These are phyloP conservation scores for Neofusicoccum parvum DNA, from an alignment of 2,329 filamentous ascomycete species.

Conservation along the genomic window DNA sequence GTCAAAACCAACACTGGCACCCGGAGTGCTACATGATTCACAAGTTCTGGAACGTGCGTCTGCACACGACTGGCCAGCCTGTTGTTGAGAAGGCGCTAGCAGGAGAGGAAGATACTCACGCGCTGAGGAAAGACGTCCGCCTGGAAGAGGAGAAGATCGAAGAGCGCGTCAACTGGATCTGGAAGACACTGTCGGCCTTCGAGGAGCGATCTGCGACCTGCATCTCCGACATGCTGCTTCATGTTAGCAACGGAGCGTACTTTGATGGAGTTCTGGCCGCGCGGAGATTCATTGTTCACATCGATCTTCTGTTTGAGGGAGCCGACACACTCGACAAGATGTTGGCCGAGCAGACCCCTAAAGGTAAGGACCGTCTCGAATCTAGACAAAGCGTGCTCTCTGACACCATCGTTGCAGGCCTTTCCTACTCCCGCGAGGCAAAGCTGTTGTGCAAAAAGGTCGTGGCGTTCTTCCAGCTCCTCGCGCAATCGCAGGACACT, in stretches of 20 bases:
- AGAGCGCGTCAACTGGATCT: constrained; percentile 96
- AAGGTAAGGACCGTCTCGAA: constrained; percentile 60
- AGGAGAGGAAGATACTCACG: constrained; percentile 62
- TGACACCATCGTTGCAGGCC: constrained; percentile 54
- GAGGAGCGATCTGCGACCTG: constrained; percentile 97
- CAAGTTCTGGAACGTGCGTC: constrained; percentile 98
- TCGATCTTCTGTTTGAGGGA: constrained; percentile 87
- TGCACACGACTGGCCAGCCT: constrained; percentile 53
- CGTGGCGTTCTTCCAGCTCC: constrained; percentile 91
- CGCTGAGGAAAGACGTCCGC: constrained; percentile 74
- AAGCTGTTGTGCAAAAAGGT: constrained; percentile 99
- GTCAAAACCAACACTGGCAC: constrained; percentile 98
- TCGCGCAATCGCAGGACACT: constrained; percentile 92
- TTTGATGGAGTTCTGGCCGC: constrained; percentile 93
- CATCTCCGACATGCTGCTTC: constrained; percentile 97
- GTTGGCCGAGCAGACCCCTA: constrained; percentile 69
- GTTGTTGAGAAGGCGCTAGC: constrained; percentile 36
- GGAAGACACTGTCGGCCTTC: constrained; percentile 95
- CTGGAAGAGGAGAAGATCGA: constrained; percentile 92
- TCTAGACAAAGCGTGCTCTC: not conserved
- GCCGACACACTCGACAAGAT: constrained; percentile 81
- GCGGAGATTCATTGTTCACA: constrained; percentile 93
- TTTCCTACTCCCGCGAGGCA: constrained; percentile 93
- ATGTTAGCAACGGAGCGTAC: constrained; percentile 97
- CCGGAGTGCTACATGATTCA: constrained; percentile 99